phyloP scores from a whole-genome alignment of 371 early-diverging fungal species.

The Mucor plumbeus region DNA sequence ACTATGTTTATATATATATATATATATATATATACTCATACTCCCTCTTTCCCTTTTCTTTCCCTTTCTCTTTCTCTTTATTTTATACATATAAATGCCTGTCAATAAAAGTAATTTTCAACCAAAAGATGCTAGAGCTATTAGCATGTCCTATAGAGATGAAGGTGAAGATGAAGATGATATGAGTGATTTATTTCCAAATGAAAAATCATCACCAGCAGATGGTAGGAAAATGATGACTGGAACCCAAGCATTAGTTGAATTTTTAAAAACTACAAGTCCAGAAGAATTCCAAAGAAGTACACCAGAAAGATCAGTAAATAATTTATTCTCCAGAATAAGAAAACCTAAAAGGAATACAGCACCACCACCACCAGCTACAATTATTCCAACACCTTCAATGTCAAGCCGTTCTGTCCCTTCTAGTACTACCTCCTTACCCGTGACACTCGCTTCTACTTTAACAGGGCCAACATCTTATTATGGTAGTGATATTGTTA shows the following conservation, averaged over 20 bases:
- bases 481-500: constrained; percentile 15
- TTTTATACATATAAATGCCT: constrained; percentile 4
- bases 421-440: constrained; percentile 27
- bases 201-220: constrained; percentile 24
- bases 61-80: not conserved
- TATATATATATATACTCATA: not conserved
- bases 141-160: constrained; percentile 19
- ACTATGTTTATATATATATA: not conserved
- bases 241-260: constrained; percentile 49
- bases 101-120: constrained; percentile 26
- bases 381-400: constrained; percentile 16
- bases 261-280: constrained; percentile 52
- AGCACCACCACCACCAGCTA: not conserved
- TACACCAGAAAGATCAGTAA: constrained; percentile 28
- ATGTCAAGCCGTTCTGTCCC: constrained; percentile 24
- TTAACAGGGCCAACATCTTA: constrained; percentile 14
- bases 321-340: constrained; percentile 39
- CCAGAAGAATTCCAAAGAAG: constrained; percentile 52
- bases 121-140: constrained; percentile 35
- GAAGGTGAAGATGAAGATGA: constrained; percentile 29
- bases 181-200: constrained; percentile 27
- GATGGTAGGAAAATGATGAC: constrained; percentile 24
- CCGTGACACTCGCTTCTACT: constrained; percentile 9
- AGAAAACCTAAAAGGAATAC: constrained; percentile 29
- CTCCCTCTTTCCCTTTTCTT: not conserved